Conservation (phyloP, 257 asterid genomes). For the Cruciata laevipes region DNA sequence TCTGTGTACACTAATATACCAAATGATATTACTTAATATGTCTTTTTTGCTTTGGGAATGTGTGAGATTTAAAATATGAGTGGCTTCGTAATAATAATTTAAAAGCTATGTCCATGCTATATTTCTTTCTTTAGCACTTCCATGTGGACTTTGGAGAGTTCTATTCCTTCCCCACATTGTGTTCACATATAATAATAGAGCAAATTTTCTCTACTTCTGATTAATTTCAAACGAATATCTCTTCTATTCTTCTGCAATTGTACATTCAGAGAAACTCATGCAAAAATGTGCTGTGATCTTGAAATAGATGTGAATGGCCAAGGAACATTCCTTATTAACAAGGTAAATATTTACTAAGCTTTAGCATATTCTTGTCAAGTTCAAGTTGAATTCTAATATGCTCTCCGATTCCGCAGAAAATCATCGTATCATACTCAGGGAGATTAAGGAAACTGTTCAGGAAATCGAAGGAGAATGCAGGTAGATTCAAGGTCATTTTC, state of each 20-base stretch:
- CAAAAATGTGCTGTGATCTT: constrained; percentile 35
- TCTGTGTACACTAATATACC: too few relatives aligned
- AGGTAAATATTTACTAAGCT: constrained; percentile 25
- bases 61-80: background rate
- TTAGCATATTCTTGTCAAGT: background rate
- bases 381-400: background rate
- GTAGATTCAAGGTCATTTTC: constrained; percentile 40
- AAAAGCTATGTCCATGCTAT: background rate
- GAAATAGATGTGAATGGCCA: constrained; percentile 63
- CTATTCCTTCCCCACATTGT: constrained; percentile 33
- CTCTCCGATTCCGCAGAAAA: constrained; percentile 31
- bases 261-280: constrained; percentile 9
- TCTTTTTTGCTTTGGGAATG: background rate
- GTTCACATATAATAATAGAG: constrained; percentile 22
- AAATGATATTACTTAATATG: too few relatives aligned
- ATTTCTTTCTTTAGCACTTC: background rate
- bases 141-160: constrained; percentile 24
- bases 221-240: background rate
- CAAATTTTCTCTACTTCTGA: constrained; percentile 7
- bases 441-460: constrained; percentile 33
- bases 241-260: background rate
- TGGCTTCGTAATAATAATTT: background rate
- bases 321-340: constrained; percentile 39
- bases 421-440: constrained; percentile 44
- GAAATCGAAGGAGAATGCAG: constrained; percentile 14